Evolutionary conservation across 2,329 filamentous ascomycete species (phyloP).

Genomic region (Fusarium udum): DNA sequence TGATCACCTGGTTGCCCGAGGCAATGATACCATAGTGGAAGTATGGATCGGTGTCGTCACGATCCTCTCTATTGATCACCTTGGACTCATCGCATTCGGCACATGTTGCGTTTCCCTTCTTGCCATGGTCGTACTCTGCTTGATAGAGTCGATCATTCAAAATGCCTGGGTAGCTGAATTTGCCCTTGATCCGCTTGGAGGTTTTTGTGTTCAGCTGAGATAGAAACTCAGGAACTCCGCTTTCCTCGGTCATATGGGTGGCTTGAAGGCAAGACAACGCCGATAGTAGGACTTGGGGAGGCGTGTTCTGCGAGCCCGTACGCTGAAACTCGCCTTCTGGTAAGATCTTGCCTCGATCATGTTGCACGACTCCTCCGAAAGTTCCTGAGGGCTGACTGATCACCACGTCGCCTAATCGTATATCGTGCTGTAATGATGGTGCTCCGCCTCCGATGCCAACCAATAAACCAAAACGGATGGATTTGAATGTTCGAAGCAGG

Average conservation of each 20-base stretch:
- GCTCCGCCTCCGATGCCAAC: background rate
- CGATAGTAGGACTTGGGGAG: accelerated
- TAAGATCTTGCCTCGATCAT: accelerated
- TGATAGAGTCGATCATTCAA: background rate
- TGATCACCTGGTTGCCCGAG: background rate
- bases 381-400: background rate
- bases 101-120: background rate
- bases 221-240: accelerated
- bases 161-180: background rate
- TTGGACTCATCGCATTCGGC: background rate
- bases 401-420: background rate
- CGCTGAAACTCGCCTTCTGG: accelerated
- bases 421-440: accelerated
- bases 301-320: accelerated
- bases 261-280: background rate
- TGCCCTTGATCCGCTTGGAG: accelerated
- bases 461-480: accelerated
- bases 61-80: background rate
- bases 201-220: accelerated
- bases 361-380: accelerated
- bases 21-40: background rate
- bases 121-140: background rate
- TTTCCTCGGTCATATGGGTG: background rate
- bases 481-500: background rate
- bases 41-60: background rate